Evolutionary conservation across 2,329 filamentous ascomycete species (phyloP).

Genomic region (Dactylellina leptospora): DNA sequence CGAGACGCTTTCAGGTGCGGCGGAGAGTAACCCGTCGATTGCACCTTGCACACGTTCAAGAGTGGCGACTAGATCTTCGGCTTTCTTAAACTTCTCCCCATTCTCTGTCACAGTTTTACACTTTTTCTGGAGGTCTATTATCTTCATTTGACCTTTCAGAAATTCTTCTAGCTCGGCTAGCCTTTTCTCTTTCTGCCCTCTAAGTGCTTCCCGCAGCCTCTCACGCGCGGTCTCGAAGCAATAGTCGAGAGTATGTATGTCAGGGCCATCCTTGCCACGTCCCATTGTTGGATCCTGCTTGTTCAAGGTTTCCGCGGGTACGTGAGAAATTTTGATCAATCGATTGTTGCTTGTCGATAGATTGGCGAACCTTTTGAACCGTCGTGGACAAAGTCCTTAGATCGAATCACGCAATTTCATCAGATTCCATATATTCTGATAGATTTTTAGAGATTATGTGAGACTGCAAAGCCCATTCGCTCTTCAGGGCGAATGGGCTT

Average conservation of each 20-base stretch:
- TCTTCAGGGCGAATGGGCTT: too few species aligned
- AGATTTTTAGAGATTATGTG: too few species aligned
- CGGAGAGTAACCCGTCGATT: constrained; percentile 4
- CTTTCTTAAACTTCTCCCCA: neutral
- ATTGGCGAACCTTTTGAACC: too few species aligned
- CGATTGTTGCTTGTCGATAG: too few species aligned
- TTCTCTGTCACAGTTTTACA: neutral
- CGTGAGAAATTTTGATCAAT: too few species aligned
- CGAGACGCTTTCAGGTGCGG: constrained; percentile 26
- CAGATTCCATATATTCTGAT: too few species aligned
- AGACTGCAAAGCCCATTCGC: too few species aligned
- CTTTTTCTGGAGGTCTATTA: constrained; percentile 7
- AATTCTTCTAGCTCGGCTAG: neutral
- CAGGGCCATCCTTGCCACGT: too few species aligned
- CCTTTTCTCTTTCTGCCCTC: constrained; percentile 1
- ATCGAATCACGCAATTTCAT: too few species aligned
- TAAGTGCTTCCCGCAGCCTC: neutral
- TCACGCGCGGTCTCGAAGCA: constrained; percentile 7
- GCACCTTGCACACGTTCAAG: constrained; percentile 10
- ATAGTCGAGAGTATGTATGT: constrained; percentile 11
- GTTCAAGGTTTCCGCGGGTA: too few species aligned
- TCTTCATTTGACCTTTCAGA: neutral
- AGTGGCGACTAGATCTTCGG: constrained; percentile 16
- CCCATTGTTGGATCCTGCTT: too few species aligned
- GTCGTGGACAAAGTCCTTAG: too few species aligned